phyloP scores from a whole-genome alignment of 805 yeast genomes.

The Candida morakotiae region DNA sequence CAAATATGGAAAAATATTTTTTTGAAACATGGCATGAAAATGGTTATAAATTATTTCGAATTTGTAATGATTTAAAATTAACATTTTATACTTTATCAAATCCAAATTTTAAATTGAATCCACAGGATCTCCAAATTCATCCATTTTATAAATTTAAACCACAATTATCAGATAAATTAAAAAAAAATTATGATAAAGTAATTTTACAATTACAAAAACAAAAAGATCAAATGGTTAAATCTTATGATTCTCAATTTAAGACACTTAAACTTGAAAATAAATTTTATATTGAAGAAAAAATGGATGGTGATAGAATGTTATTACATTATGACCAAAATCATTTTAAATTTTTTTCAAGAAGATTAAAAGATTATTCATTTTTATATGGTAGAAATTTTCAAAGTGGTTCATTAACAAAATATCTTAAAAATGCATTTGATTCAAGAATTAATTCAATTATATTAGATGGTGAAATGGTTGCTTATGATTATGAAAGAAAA shows the following conservation, averaged over 20 bases:
- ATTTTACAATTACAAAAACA: slow-evolving; percentile 41
- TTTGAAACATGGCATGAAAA: slow-evolving; percentile 74
- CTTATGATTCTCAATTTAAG: slow-evolving; percentile 15
- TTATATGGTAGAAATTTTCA: slow-evolving; percentile 56
- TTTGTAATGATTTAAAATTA: slow-evolving; percentile 58
- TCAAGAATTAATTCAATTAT: slow-evolving; percentile 37
- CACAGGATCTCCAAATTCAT: slow-evolving; percentile 36
- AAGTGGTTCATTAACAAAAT: slow-evolving; percentile 53
- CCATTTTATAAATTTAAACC: slow-evolving; percentile 65
- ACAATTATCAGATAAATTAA: slow-evolving; percentile 62
- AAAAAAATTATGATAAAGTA: slow-evolving; percentile 41
- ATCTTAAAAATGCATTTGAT: slow-evolving; percentile 40
- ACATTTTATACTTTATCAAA: slow-evolving; percentile 57
- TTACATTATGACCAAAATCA: slow-evolving; percentile 53
- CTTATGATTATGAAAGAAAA: slow-evolving; percentile 62
- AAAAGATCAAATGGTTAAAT: slow-evolving; percentile 20
- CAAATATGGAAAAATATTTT: slow-evolving; percentile 56
- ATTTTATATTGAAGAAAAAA: slow-evolving; percentile 81
- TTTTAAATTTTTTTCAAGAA: slow-evolving; percentile 57
- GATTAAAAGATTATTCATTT: slow-evolving; percentile 68
- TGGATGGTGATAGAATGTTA: slow-evolving; percentile 89
- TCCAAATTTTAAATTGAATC: slow-evolving; percentile 40
- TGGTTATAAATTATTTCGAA: slow-evolving; percentile 58
- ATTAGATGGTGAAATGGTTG: slow-evolving; percentile 92
- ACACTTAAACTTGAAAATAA: slow-evolving; percentile 13